Conservation (phyloP, 345 rosid species). For the Corchorus capsularis region DNA sequence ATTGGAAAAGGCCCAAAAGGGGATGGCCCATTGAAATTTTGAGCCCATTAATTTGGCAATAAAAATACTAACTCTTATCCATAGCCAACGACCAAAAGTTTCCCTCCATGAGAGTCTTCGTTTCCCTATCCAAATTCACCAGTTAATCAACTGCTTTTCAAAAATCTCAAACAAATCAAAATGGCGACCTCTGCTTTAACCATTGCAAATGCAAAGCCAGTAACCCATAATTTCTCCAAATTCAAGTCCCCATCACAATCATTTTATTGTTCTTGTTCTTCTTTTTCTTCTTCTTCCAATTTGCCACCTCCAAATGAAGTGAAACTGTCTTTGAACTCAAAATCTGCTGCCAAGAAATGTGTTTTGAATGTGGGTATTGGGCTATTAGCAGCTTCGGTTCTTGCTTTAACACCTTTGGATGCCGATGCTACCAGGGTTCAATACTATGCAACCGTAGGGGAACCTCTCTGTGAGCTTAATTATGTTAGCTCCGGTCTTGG, state of each 20-base stretch:
- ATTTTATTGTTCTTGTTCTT: conserved; percentile 36
- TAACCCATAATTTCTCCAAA: conserved; percentile 21
- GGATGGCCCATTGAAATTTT: background rate
- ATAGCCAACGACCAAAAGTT: conserved; percentile 21
- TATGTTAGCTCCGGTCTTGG: conserved; percentile 83
- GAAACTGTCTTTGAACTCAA: conserved; percentile 25
- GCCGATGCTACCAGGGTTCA: conserved; percentile 87
- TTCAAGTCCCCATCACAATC: conserved; percentile 22
- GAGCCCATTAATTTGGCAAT: background rate
- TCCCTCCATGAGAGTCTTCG: conserved; percentile 2
- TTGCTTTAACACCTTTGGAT: conserved; percentile 60
- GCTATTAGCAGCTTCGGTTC: conserved; percentile 66
- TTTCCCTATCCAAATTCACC: background rate
- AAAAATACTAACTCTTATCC: conserved; percentile 23
- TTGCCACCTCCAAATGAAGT: conserved; percentile 16
- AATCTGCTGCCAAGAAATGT: conserved; percentile 32
- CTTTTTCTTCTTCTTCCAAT: conserved; percentile 18
- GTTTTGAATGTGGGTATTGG: conserved; percentile 57
- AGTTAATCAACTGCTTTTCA: background rate
- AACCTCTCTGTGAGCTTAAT: conserved; percentile 74
- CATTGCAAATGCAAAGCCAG: conserved; percentile 29
- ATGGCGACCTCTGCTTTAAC: conserved; percentile 48
- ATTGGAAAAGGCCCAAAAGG: background rate
- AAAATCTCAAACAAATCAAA: background rate
- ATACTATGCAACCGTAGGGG: conserved; percentile 86